phyloP scores from a whole-genome alignment of 1,284 basidiomycete species.

The Kalmanozyma brasiliensis region DNA sequence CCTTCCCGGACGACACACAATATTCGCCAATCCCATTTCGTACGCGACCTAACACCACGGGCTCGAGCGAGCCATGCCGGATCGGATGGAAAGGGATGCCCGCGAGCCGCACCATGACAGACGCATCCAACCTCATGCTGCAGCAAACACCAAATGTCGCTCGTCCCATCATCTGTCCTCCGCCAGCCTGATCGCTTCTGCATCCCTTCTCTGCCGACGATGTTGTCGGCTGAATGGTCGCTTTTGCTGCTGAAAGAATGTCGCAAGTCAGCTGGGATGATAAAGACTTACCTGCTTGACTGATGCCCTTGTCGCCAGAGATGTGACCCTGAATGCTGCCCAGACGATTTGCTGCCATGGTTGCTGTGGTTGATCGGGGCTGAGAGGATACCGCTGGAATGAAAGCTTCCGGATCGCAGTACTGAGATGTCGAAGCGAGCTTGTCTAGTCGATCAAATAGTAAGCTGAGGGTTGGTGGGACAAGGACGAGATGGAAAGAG shows the following conservation, averaged over 20 bases:
- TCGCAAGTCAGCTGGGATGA: not conserved
- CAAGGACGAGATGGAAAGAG: conserved; percentile 5
- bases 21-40: too few species aligned
- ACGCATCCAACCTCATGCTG: too few species aligned
- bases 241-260: not conserved
- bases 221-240: not conserved
- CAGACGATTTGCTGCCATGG: conserved; percentile 46
- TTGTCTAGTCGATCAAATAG: not conserved
- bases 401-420: not conserved
- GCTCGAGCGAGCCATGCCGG: too few species aligned
- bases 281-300: conserved; percentile 44
- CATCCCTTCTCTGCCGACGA: too few species aligned
- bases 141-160: too few species aligned
- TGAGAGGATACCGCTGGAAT: not conserved
- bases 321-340: conserved; percentile 52
- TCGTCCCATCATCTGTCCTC: too few species aligned
- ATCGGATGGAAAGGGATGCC: too few species aligned
- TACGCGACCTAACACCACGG: too few species aligned
- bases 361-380: not conserved
- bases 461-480: not conserved
- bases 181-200: too few species aligned
- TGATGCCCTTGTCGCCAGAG: conserved; percentile 34
- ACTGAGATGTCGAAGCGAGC: too few species aligned
- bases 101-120: too few species aligned
- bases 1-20: too few species aligned